Conservation (phyloP, 176 grass and related monocot genomes). For the Poa pratensis region DNA sequence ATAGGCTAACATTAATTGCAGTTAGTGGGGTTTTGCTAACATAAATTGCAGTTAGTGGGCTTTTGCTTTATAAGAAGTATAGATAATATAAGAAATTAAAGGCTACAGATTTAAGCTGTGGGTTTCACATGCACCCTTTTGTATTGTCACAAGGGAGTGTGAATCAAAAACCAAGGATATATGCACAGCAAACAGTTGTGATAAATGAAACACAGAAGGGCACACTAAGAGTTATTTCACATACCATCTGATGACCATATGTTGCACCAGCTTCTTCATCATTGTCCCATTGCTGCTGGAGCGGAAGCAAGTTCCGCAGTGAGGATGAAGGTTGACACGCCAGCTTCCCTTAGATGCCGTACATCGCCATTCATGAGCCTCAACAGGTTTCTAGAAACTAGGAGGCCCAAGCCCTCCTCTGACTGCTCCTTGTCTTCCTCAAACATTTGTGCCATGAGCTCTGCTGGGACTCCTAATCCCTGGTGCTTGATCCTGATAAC, state of each 20-base stretch:
- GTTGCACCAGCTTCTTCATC: no score
- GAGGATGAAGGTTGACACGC: constrained; percentile 77
- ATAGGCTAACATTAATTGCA: no score
- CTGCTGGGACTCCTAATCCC: constrained; percentile 64
- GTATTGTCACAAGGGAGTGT: background rate
- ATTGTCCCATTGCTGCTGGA: constrained; percentile 17
- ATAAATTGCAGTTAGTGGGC: no score
- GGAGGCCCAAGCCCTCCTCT: constrained; percentile 72
- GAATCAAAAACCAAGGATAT: background rate
- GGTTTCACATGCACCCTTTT: background rate
- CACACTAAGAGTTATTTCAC: background rate
- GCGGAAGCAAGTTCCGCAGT: constrained; percentile 74
- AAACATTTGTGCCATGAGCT: constrained; percentile 78
- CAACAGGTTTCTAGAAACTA: constrained; percentile 82
- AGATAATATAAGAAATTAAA: background rate
- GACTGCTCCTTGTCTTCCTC: constrained; percentile 64
- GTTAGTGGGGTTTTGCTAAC: no score
- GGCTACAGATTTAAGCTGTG: background rate
- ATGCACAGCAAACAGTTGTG: background rate
- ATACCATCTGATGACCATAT: constrained; percentile 29
- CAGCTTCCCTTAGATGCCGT: constrained; percentile 69
- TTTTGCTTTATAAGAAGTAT: no score
- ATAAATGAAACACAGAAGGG: background rate
- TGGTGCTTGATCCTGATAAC: constrained; percentile 70
- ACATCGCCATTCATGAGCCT: constrained; percentile 93